phyloP scores from a whole-genome alignment of 345 rosid species.

The Linum trigynum region DNA sequence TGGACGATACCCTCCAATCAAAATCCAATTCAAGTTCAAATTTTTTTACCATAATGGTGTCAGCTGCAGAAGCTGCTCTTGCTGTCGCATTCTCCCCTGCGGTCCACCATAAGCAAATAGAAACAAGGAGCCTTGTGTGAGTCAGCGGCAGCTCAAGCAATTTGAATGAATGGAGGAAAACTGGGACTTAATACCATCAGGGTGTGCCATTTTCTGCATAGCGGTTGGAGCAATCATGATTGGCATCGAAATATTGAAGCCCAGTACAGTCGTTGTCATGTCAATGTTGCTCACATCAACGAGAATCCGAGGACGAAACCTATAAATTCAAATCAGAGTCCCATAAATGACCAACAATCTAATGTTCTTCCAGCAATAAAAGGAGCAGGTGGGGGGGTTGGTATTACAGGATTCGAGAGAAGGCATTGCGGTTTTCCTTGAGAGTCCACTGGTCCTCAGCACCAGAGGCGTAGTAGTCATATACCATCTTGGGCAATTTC shows the following conservation, averaged over 20 bases:
- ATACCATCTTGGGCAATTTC: slow-evolving; percentile 89
- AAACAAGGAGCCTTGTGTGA: neutral
- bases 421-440: slow-evolving; percentile 68
- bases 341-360: neutral
- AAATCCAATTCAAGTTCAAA: no score
- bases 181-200: slow-evolving; percentile 42
- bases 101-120: slow-evolving; percentile 5
- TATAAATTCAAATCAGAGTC: slow-evolving; percentile 7
- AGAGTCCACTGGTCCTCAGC: slow-evolving; percentile 98
- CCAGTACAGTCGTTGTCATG: slow-evolving; percentile 60
- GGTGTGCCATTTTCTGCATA: slow-evolving; percentile 99
- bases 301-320: slow-evolving; percentile 88
- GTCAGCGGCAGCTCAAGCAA: no score
- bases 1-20: no score
- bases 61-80: slow-evolving; percentile 80
- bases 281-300: slow-evolving; percentile 84
- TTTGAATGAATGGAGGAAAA: no score
- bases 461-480: slow-evolving; percentile 87
- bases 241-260: slow-evolving; percentile 89
- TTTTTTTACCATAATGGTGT: slow-evolving; percentile 70
- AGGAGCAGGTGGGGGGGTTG: neutral
- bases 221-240: slow-evolving; percentile 96
- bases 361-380: neutral
- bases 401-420: slow-evolving; percentile 76
- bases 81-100: slow-evolving; percentile 91